Evolutionary conservation across 208 protist genomes (phyloP), one percentile per base, ranked within the genome.

Genomic region (Acanthamoeba triangularis): DNA sequence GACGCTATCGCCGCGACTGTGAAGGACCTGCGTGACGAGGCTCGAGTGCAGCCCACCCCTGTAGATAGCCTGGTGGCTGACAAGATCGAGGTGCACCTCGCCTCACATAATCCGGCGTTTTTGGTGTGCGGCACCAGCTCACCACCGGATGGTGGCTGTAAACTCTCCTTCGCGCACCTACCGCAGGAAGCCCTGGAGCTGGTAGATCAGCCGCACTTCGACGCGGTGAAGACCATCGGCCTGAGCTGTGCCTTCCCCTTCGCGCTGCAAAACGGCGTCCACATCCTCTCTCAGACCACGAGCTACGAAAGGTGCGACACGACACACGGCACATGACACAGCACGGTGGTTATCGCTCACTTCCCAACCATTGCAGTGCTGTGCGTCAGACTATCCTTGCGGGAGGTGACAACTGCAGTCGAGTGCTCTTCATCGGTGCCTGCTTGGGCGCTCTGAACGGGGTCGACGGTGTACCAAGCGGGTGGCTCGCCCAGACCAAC

Each of bases 351-450:
- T n/a, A 44, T 4, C 41, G 4, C 41, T 44, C 1, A 44, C 41
- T 4, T 44, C 41, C 41, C 18, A 11, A 61, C 54, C 8, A 16
- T 14, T 3, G 33, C 28, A 84, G 74, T 49, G 74, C 74, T 14
- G 74, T 84, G 74, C 74, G 74, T 8, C 74, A 84, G 74, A 84
- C 33, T 0, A 84, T 84, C 35, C 74, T 84, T 1, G 74, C 74
- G 1, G 74, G 74, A 16, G 74, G 74, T n/a, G 74, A 84, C 74
- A 84, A 84, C 74, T 84, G 74, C 74, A 84, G 74, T 33, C 74
- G 74, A 11, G 33, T 84, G 33, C 35, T 84, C 33, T 84, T 84
- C 74, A 84, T 84, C 74, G 74, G 74, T 49, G 74, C 74, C 28
- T 84, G 74, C 28, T 33, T 84, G 33, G 74, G 74, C 18, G 74